Base-by-base conservation (phyloP, 208 protist species). In the Porcisia hertigi region DNA sequence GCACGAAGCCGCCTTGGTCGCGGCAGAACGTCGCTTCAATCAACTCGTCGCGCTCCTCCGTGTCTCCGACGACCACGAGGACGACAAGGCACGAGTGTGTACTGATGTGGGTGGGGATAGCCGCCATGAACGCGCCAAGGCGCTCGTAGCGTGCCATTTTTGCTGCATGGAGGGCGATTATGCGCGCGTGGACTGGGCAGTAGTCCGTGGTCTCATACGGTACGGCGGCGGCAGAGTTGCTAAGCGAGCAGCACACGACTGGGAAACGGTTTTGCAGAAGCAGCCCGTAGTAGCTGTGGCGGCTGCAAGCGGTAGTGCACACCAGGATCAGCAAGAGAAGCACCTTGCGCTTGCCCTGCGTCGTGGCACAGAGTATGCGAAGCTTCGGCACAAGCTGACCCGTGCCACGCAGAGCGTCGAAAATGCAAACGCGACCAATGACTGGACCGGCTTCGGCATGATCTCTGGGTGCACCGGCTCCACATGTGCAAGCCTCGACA, bases 111-210 rank as follows among this genome's bases (percentile, higher is more conserved):
- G 39, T 20, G 63, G 47, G 23, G 23, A 49, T 20, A 11, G 11
- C 66, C 47, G 18, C 30, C 25, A 57, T 9, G 47, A 20, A 12
- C 53, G 53, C 69, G 9, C 34, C 6, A 54, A 2, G 14, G 36
- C 36, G 20, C 53, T 72, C 20, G 49, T 9, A 36, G 55, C 72
- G 12, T 81, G 71, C 53, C 25, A 58, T 55, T 79, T 94, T 69
- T 96, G 92, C 77, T 91, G 94, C 54, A 63, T 91, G n/a, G 89
- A 94, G 16, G 83, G 86, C 39, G 86, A 92, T 2, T 96, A 89
- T 76, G 80, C 82, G 12, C 87, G 90, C 14, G 73, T 87, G 9
- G 88, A 91, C 36, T 71, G 91, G 73, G 88, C 83, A 7, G 87
- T 94, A 60, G 82, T 86, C 39, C 90, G 92, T 9, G 90, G 86